Conservation (phyloP, 768 basidiomycete species). For the Kwoniella heveanensis region DNA sequence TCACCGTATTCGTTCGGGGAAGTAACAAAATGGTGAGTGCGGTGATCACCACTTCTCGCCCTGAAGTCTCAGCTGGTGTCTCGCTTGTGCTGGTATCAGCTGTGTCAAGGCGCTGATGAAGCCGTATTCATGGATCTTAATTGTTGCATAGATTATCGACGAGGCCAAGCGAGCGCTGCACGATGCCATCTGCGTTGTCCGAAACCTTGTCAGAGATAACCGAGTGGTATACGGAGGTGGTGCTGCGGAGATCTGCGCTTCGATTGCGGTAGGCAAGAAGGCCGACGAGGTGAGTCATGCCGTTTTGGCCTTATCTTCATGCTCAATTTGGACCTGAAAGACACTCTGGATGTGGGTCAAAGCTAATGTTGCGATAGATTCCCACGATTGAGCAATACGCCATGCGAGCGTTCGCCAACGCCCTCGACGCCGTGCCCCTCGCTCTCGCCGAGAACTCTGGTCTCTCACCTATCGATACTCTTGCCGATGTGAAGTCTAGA, state of each 20-base stretch:
- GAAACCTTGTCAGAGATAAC: conserved; percentile 91
- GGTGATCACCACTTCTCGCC: background rate
- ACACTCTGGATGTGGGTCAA: no score
- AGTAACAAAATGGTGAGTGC: conserved; percentile 92
- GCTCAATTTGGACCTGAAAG: no score
- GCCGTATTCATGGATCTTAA: background rate
- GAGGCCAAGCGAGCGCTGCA: conserved; percentile 97
- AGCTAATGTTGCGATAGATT: conserved; percentile 62
- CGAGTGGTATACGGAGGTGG: conserved; percentile 98
- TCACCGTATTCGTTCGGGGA: conserved; percentile 95
- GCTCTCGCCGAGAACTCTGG: conserved; percentile 98
- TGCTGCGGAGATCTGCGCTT: conserved; percentile 93
- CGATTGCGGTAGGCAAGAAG: conserved; percentile 87
- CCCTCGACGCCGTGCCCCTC: conserved; percentile 90
- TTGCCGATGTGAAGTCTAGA: conserved; percentile 91
- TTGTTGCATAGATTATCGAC: conserved; percentile 78
- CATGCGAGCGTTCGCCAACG: conserved; percentile 97
- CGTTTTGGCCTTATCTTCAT: background rate
- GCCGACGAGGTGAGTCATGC: conserved; percentile 75
- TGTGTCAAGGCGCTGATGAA: no score
- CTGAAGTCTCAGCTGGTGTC: no score
- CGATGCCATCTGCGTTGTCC: conserved; percentile 95
- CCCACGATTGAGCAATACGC: conserved; percentile 98
- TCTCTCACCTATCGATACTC: conserved; percentile 89
- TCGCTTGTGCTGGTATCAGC: no score